phyloP scores from a whole-genome alignment of 2,329 filamentous ascomycete genomes.

The Rugonectria rugulosa region DNA sequence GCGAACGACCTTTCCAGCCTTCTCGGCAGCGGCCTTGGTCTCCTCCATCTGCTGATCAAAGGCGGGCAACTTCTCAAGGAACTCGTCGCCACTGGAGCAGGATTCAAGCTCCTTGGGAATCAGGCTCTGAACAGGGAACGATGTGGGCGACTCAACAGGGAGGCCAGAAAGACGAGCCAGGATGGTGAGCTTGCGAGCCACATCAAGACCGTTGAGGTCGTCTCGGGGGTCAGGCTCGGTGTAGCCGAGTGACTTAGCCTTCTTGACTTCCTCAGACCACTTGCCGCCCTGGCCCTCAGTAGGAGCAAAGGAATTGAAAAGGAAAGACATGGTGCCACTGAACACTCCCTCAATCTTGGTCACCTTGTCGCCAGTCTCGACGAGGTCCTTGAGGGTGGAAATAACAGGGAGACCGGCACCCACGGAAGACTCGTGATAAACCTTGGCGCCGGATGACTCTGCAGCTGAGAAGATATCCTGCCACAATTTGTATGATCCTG shows the following conservation, averaged over 20 bases:
- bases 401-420: conserved; percentile 94
- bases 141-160: conserved; percentile 80
- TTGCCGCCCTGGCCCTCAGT: conserved; percentile 75
- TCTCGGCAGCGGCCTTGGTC: conserved; percentile 83
- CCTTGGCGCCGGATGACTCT: conserved; percentile 73
- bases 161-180: conserved; percentile 86
- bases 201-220: conserved; percentile 86
- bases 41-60: conserved; percentile 93
- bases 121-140: conserved; percentile 92
- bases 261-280: conserved; percentile 91
- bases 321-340: conserved; percentile 95
- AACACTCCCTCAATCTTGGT: conserved; percentile 96
- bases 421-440: conserved; percentile 96
- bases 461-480: conserved; percentile 83
- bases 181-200: conserved; percentile 96
- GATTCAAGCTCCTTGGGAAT: conserved; percentile 88
- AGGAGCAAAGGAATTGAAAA: conserved; percentile 97
- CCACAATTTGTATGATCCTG: conserved; percentile 81
- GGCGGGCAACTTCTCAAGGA: conserved; percentile 78
- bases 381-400: conserved; percentile 91
- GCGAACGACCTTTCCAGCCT: conserved; percentile 88
- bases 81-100: conserved; percentile 80
- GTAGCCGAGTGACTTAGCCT: conserved; percentile 92
- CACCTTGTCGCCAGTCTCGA: conserved; percentile 91
- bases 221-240: conserved; percentile 89